Evolutionary conservation across 768 basidiomycete genomes (phyloP).

Genomic region (Psilocybe cubensis): DNA sequence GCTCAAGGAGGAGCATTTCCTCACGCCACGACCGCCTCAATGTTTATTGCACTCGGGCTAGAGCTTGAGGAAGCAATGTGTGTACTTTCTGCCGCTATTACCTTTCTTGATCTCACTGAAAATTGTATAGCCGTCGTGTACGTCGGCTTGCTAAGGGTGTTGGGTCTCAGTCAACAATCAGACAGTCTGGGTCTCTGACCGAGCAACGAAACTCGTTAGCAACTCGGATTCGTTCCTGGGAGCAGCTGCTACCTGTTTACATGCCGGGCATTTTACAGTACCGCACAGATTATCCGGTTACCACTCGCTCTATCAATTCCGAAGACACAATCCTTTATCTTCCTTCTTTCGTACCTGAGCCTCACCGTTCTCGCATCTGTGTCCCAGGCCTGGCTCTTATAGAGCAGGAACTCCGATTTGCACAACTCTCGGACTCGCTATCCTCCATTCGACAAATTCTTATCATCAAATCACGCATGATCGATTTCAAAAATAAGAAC

Average conservation of each 20-base stretch:
- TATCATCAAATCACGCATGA: slow-evolving; percentile 20
- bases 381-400: slow-evolving; percentile 8
- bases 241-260: too few relatives aligned
- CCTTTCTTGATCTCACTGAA: not conserved
- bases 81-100: not conserved
- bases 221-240: slow-evolving; percentile 3
- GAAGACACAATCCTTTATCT: slow-evolving; percentile 9
- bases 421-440: slow-evolving; percentile 24
- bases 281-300: not conserved
- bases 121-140: slow-evolving; percentile 3
- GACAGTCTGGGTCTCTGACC: slow-evolving; percentile 7
- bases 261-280: slow-evolving; percentile 18
- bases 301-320: not conserved
- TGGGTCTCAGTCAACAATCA: not conserved
- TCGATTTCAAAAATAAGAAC: slow-evolving; percentile 26
- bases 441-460: slow-evolving; percentile 18
- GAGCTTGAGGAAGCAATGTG: slow-evolving; percentile 12
- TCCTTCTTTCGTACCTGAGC: not conserved
- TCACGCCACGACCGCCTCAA: not conserved
- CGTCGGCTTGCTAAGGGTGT: slow-evolving; percentile 4
- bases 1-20: not conserved
- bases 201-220: slow-evolving; percentile 12
- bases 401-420: slow-evolving; percentile 23
- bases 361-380: slow-evolving; percentile 5
- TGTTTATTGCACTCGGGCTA: slow-evolving; percentile 3